Evolutionary conservation across 495 filamentous ascomycete genomes (phyloP).

Genomic region (Letharia columbiana): DNA sequence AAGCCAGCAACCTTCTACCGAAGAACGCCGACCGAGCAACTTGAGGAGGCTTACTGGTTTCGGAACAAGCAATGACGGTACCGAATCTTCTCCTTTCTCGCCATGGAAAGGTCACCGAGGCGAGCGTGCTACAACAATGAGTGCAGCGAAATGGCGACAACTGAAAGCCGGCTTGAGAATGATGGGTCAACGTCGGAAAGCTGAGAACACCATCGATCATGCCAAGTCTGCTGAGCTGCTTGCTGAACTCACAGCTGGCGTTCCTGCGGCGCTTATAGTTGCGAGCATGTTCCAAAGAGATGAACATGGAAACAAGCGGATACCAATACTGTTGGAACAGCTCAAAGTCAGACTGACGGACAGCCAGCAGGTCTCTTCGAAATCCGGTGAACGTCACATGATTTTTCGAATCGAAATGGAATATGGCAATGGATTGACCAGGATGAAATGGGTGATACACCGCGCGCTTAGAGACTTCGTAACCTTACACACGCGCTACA

Average conservation of each 20-base stretch:
- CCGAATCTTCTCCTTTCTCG: constrained; percentile 40
- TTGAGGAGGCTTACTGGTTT: constrained; percentile 69
- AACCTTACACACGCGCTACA: constrained; percentile 89
- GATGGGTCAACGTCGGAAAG: constrained; percentile 68
- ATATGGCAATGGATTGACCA: constrained; percentile 87
- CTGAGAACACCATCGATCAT: constrained; percentile 77
- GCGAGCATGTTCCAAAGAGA: constrained; percentile 97
- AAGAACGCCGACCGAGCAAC: constrained; percentile 58
- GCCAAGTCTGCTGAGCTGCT: constrained; percentile 94
- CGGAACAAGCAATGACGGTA: constrained; percentile 48
- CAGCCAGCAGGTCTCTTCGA: constrained; percentile 52
- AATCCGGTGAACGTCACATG: constrained; percentile 67
- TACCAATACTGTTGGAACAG: constrained; percentile 91
- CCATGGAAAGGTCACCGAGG: constrained; percentile 45
- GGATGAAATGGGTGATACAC: constrained; percentile 96
- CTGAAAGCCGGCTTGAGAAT: constrained; percentile 78
- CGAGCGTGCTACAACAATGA: constrained; percentile 62
- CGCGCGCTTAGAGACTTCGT: constrained; percentile 81
- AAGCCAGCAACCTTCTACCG: constrained; percentile 35
- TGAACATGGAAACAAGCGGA: constrained; percentile 88
- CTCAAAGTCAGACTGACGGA: constrained; percentile 81
- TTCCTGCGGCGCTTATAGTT: constrained; percentile 83
- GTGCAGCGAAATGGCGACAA: constrained; percentile 77
- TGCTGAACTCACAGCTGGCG: constrained; percentile 85
- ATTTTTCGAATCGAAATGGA: constrained; percentile 89